These are phyloP conservation scores for Fusarium clavum DNA, from an alignment of 2,329 filamentous ascomycete genomes.

Conservation along the genomic window DNA sequence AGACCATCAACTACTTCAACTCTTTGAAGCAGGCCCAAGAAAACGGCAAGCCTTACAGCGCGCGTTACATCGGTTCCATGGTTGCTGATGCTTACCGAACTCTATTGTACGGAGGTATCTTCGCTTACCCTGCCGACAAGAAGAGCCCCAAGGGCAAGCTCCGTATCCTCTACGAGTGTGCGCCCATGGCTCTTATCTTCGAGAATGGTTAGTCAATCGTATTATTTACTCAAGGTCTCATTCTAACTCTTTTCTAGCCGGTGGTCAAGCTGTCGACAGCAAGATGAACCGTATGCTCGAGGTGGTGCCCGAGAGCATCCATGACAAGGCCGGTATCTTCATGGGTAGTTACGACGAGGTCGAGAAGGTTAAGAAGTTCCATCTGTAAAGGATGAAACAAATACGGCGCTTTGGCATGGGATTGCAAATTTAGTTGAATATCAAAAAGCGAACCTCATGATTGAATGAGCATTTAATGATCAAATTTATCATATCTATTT, in stretches of 20 bases:
- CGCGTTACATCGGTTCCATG: constrained; percentile 97
- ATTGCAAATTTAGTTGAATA: constrained; percentile 39
- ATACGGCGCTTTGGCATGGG: constrained; percentile 24
- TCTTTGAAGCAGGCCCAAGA: constrained; percentile 83
- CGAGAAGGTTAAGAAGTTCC: constrained; percentile 90
- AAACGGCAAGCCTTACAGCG: constrained; percentile 88
- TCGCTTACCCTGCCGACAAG: constrained; percentile 97
- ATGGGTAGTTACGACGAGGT: constrained; percentile 95
- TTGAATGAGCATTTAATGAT: constrained; percentile 46
- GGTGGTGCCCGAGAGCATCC: constrained; percentile 90
- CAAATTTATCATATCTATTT: constrained; percentile 30
- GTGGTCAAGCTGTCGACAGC: constrained; percentile 91
- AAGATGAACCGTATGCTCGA: constrained; percentile 92
- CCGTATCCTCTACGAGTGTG: constrained; percentile 96
- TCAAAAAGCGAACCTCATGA: constrained; percentile 40
- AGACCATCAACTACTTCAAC: constrained; percentile 88
- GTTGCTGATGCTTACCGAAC: constrained; percentile 98
- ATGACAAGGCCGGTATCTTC: constrained; percentile 96
- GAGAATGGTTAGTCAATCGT: constrained; percentile 81
- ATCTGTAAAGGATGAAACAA: constrained; percentile 57
- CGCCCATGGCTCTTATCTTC: constrained; percentile 98
- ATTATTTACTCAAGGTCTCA: neutral
- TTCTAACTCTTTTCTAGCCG: constrained; percentile 68
- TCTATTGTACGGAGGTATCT: constrained; percentile 93
- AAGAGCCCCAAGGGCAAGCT: constrained; percentile 99